Percentiles rank a stretch among this genome's conserved stretches.
Evolutionary conservation across 345 rosid genomes (phyloP).

Genomic region (Lagerstroemia speciosa): DNA sequence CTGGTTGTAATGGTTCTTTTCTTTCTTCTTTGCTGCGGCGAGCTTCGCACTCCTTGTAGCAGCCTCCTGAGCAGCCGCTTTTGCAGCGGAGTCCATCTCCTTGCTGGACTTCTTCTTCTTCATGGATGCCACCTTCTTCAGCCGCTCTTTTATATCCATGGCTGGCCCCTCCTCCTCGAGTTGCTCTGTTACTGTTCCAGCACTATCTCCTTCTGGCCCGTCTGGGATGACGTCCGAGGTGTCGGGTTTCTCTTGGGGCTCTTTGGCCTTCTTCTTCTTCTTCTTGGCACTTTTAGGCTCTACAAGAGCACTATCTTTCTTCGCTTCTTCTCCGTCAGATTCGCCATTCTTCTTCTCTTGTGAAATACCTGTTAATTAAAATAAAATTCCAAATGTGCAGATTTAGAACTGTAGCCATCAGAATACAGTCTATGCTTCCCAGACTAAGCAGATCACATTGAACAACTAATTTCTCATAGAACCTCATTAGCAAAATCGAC

Average conservation of each 20-base stretch:
- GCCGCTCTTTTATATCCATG: slow-evolving; percentile 51
- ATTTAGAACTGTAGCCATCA: too few species aligned
- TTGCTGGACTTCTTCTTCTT: slow-evolving; percentile 66
- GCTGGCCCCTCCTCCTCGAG: slow-evolving; percentile 26
- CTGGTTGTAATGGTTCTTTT: slow-evolving; percentile 47
- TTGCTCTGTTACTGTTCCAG: slow-evolving; percentile 11
- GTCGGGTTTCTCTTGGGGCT: slow-evolving; percentile 28
- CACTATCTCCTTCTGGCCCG: neutral
- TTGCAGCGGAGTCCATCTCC: slow-evolving; percentile 67
- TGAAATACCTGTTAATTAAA: slow-evolving; percentile 21
- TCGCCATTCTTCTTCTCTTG: slow-evolving; percentile 38
- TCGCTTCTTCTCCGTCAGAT: slow-evolving; percentile 27
- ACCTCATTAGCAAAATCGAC: neutral
- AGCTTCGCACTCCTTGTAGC: slow-evolving; percentile 67
- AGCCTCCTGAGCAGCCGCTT: slow-evolving; percentile 66
- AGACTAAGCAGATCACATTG: too few species aligned
- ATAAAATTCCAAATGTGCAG: neutral
- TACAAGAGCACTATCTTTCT: slow-evolving; percentile 36
- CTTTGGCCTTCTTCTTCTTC: slow-evolving; percentile 56
- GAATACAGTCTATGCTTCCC: too few species aligned
- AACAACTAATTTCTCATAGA: too few species aligned
- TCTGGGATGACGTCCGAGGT: neutral
- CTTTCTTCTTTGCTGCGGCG: slow-evolving; percentile 83
- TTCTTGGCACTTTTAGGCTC: slow-evolving; percentile 52
- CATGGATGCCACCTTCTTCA: slow-evolving; percentile 44